phyloP scores from a whole-genome alignment of 2,329 filamentous ascomycete genomes.

The Fusarium armeniacum region DNA sequence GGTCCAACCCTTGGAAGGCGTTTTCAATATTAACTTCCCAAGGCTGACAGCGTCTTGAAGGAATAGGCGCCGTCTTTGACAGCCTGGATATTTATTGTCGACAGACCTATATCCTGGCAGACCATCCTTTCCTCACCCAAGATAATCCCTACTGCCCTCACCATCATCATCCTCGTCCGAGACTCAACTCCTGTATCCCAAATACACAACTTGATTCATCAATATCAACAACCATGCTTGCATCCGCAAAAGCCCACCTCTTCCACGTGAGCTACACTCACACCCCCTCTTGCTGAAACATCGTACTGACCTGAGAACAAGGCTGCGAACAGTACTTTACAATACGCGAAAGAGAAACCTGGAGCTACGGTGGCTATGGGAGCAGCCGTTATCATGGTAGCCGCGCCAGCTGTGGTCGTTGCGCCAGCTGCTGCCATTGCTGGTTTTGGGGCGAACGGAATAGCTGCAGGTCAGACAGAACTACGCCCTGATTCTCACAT shows the following conservation, averaged over 20 bases:
- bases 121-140: not conserved
- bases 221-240: not conserved
- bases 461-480: constrained; percentile 34
- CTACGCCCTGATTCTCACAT: no score
- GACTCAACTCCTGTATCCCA: not conserved
- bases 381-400: constrained; percentile 17
- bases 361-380: constrained; percentile 13
- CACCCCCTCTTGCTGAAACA: no score
- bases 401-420: constrained; percentile 25
- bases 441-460: constrained; percentile 42
- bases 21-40: not conserved
- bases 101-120: not conserved
- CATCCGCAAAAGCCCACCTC: not conserved
- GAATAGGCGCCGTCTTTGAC: not conserved
- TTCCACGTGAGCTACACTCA: not conserved
- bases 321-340: constrained; percentile 7
- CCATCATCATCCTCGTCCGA: not conserved
- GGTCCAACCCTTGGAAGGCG: not conserved
- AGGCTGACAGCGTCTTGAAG: no score
- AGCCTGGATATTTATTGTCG: not conserved
- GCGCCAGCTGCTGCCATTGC: constrained; percentile 23
- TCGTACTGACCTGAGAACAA: not conserved
- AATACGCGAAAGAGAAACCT: constrained; percentile 9
- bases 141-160: not conserved
- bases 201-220: not conserved